A percentile compares a stretch with the other conserved stretches of the same genome.
phyloP scores from a whole-genome alignment of 148 eudicot genomes.

The Euryodendron excelsum region DNA sequence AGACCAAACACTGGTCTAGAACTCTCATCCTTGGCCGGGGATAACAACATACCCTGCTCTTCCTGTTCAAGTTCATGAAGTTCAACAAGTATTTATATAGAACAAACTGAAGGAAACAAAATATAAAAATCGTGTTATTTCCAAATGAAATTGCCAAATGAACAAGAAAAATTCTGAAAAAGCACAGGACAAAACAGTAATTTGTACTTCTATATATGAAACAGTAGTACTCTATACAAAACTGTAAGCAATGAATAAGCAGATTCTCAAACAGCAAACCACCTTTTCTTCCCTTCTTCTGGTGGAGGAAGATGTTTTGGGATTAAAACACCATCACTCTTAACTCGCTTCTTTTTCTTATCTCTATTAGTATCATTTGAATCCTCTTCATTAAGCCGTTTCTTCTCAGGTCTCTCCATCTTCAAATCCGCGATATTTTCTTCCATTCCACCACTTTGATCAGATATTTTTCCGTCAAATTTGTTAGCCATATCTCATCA shows the following conservation, averaged over 20 bases:
- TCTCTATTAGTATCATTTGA: constrained; percentile 18
- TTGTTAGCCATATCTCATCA: constrained; percentile 28
- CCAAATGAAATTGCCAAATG: too few relatives aligned
- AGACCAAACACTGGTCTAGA: constrained; percentile 77
- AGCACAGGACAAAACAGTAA: not conserved
- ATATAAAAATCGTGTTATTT: not conserved
- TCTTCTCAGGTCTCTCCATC: constrained; percentile 20
- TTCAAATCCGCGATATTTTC: constrained; percentile 16
- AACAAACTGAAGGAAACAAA: not conserved
- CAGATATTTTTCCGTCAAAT: constrained; percentile 9
- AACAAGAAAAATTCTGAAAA: too few relatives aligned
- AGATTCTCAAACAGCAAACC: not conserved
- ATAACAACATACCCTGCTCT: constrained; percentile 33
- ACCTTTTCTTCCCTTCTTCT: constrained; percentile 60
- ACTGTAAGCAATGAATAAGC: not conserved
- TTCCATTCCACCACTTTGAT: constrained; percentile 7
- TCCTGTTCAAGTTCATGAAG: constrained; percentile 37
- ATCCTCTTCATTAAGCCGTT: constrained; percentile 14
- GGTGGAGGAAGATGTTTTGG: constrained; percentile 23
- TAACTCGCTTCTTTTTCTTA: constrained; percentile 32
- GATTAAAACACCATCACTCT: constrained; percentile 23
- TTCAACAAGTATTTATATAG: not conserved
- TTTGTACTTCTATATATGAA: not conserved
- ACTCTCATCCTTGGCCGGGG: constrained; percentile 59
- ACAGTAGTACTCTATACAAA: not conserved